These are phyloP conservation scores for Pseudogymnoascus sp. DNA, from an alignment of 2,329 filamentous ascomycete species.

Conservation along the genomic window DNA sequence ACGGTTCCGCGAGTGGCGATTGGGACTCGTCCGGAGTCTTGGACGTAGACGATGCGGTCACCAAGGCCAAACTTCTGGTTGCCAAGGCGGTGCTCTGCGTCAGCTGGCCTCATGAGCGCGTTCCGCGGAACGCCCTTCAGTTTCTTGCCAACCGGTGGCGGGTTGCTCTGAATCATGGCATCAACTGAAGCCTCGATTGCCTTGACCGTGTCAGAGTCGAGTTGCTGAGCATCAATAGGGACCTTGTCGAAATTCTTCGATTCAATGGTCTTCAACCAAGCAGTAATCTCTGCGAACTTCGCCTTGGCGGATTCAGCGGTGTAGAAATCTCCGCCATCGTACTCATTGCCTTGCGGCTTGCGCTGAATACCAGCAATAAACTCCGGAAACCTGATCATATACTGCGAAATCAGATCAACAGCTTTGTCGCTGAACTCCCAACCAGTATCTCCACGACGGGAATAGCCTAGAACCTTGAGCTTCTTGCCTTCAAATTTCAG, in stretches of 20 bases:
- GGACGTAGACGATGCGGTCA: constrained; percentile 87
- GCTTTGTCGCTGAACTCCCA: constrained; percentile 95
- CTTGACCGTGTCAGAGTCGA: constrained; percentile 84
- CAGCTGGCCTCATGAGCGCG: constrained; percentile 83
- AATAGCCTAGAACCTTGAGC: constrained; percentile 91
- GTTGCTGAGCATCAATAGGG: constrained; percentile 91
- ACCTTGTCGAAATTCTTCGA: constrained; percentile 90
- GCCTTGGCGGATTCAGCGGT: constrained; percentile 61
- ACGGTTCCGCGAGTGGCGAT: constrained; percentile 89
- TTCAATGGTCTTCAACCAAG: constrained; percentile 87
- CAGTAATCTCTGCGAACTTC: constrained; percentile 86
- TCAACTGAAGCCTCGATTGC: constrained; percentile 73
- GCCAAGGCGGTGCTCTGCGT: constrained; percentile 87
- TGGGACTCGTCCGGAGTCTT: constrained; percentile 88
- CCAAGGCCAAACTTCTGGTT: constrained; percentile 78
- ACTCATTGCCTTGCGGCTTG: constrained; percentile 79
- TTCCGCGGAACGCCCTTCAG: constrained; percentile 76
- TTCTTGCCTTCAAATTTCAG: constrained; percentile 96
- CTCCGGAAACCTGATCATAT: constrained; percentile 90
- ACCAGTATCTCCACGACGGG: constrained; percentile 72
- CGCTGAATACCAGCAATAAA: constrained; percentile 85
- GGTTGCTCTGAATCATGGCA: constrained; percentile 43
- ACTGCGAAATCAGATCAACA: constrained; percentile 70
- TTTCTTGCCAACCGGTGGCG: constrained; percentile 55
- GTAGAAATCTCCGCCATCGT: constrained; percentile 81